Conservation (phyloP, 1,139 yeast genomes). For the Magnusiomyces fungicola region DNA sequence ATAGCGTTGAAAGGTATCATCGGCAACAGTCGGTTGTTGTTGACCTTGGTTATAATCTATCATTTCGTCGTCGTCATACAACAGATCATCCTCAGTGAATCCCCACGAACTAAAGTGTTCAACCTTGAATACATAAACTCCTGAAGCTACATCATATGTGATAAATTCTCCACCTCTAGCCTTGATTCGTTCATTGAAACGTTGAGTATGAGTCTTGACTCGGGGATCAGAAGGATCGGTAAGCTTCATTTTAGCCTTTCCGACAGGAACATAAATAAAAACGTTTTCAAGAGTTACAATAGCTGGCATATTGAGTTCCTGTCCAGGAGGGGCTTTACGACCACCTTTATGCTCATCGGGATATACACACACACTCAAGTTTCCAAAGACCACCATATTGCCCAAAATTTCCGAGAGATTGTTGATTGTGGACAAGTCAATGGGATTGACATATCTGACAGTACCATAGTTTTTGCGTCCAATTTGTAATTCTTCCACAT, state of each 20-base stretch:
- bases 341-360: constrained; percentile 38
- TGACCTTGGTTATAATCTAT: not conserved
- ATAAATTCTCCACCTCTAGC: constrained; percentile 69
- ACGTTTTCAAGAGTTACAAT: constrained; percentile 64
- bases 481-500: constrained; percentile 59
- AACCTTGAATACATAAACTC: constrained; percentile 74
- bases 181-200: constrained; percentile 39
- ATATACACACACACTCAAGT: constrained; percentile 60
- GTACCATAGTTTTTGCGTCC: constrained; percentile 77
- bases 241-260: constrained; percentile 25
- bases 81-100: constrained; percentile 59
- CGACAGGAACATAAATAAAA: constrained; percentile 28
- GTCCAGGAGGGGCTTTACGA: constrained; percentile 57
- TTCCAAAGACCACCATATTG: constrained; percentile 47
- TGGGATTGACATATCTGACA: constrained; percentile 62
- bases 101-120: constrained; percentile 96
- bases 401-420: constrained; percentile 46
- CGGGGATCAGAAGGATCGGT: constrained; percentile 39
- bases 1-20: no score
- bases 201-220: constrained; percentile 39
- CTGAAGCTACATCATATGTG: constrained; percentile 70
- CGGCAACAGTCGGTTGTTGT: not conserved
- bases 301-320: constrained; percentile 78
- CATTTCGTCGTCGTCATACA: constrained; percentile 40
- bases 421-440: constrained; percentile 54